A percentile compares a stretch with the other conserved stretches of the same genome.
Conservation (phyloP, 1,139 yeast genomes). For the Nakaseomyces kungkrabaensis region DNA sequence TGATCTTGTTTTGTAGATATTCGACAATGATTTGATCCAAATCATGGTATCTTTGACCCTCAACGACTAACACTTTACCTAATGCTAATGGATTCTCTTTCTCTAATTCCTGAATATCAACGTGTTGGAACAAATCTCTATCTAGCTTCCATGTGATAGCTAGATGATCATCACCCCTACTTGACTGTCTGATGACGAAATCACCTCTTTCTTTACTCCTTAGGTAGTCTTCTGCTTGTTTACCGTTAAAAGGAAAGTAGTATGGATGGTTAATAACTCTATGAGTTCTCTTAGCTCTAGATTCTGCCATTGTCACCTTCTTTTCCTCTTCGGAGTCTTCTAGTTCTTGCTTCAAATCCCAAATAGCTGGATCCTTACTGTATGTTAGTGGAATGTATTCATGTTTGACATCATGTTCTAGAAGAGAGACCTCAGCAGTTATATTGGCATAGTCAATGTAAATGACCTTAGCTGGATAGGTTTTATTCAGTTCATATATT, state of each 20-base stretch:
- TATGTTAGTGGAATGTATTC: slow-evolving; percentile 43
- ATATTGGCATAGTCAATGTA: slow-evolving; percentile 64
- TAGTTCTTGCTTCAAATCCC: slow-evolving; percentile 79
- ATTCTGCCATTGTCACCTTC: slow-evolving; percentile 41
- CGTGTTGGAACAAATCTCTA: slow-evolving; percentile 81
- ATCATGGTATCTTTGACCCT: slow-evolving; percentile 64
- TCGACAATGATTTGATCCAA: slow-evolving; percentile 87
- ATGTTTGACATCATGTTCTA: slow-evolving; percentile 53
- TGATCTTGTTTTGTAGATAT: slow-evolving; percentile 77
- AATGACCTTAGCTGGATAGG: slow-evolving; percentile 72
- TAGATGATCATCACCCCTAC: slow-evolving; percentile 76
- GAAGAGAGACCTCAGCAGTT: slow-evolving; percentile 61
- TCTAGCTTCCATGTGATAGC: slow-evolving; percentile 97
- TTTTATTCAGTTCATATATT: slow-evolving; percentile 58
- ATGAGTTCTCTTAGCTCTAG: slow-evolving; percentile 46
- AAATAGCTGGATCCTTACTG: slow-evolving; percentile 51
- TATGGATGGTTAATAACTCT: slow-evolving; percentile 86
- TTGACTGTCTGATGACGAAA: slow-evolving; percentile 88
- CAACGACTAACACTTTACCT: slow-evolving; percentile 58
- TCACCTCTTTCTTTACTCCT: slow-evolving; percentile 89
- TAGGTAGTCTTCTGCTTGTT: slow-evolving; percentile 86
- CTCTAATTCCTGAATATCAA: slow-evolving; percentile 70
- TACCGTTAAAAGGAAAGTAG: slow-evolving; percentile 71
- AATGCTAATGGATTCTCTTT: slow-evolving; percentile 53
- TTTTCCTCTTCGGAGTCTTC: slow-evolving; percentile 51